Percentiles rank a stretch among this genome's conserved stretches.
Evolutionary conservation across 176 grass and related monocot species (phyloP).

Genomic region (Luzula sylvatica): DNA sequence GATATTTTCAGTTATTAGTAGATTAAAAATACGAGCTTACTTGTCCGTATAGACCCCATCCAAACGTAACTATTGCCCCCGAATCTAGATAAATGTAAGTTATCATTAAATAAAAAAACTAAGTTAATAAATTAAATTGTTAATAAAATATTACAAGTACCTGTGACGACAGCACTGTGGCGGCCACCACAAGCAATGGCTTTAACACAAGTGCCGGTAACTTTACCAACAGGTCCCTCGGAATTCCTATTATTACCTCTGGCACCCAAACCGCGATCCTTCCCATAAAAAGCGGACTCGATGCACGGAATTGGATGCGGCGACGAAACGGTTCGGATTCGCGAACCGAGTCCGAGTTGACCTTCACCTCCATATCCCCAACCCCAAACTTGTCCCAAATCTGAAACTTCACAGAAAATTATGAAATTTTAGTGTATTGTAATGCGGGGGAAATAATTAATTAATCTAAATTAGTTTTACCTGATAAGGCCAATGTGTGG

Average conservation of each 20-base stretch:
- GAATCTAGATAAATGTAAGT: constrained; percentile 43
- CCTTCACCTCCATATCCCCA: constrained; percentile 99
- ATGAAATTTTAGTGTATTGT: neutral
- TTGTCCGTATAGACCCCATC: constrained; percentile 96
- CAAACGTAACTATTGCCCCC: constrained; percentile 83
- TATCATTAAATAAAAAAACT: no score
- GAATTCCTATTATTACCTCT: constrained; percentile 50
- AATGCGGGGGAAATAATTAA: no score
- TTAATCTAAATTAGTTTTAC: constrained; percentile 54
- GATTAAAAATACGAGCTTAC: constrained; percentile 29
- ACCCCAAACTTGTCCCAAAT: constrained; percentile 94
- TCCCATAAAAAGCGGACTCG: constrained; percentile 51
- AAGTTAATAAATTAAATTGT: no score
- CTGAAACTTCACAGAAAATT: constrained; percentile 50
- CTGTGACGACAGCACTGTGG: constrained; percentile 92
- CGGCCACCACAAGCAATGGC: constrained; percentile 96
- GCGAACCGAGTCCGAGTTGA: constrained; percentile 89
- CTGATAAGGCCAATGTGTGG: constrained; percentile 92
- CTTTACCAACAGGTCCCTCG: constrained; percentile 47
- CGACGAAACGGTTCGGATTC: constrained; percentile 78
- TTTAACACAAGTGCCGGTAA: constrained; percentile 60
- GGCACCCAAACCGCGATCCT: constrained; percentile 38
- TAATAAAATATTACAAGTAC: constrained; percentile 6
- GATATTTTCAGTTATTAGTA: neutral
- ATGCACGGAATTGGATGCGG: constrained; percentile 89